Evolutionary conservation across 495 filamentous ascomycete species (phyloP).

Genomic region (Penicillium antarcticum): DNA sequence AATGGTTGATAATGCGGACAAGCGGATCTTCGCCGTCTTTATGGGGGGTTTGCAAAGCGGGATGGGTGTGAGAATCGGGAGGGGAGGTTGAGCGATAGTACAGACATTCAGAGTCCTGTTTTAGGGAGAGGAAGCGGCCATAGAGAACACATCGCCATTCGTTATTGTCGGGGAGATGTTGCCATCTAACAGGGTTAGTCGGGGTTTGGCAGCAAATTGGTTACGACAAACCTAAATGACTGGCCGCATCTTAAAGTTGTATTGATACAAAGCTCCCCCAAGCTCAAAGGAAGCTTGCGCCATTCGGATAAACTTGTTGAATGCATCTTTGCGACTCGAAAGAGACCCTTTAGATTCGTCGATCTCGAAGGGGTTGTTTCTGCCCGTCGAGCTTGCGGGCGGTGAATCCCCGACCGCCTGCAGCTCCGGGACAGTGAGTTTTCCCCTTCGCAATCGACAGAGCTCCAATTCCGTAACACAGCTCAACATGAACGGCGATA

Average conservation of each 20-base stretch:
- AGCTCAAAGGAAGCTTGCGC: constrained; percentile 74
- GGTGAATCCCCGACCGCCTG: constrained; percentile 21
- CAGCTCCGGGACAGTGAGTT: constrained; percentile 20
- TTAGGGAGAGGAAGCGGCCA: constrained; percentile 78
- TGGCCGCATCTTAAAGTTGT: constrained; percentile 90
- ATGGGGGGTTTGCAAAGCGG: constrained; percentile 2
- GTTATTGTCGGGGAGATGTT: constrained; percentile 62
- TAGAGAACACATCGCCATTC: constrained; percentile 91
- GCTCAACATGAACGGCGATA: constrained; percentile 81
- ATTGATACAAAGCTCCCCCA: constrained; percentile 83
- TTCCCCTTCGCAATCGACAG: constrained; percentile 25
- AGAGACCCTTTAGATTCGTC: neutral
- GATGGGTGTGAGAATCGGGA: neutral
- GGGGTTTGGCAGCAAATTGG: neutral
- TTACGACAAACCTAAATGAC: constrained; percentile 62
- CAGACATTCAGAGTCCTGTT: constrained; percentile 74
- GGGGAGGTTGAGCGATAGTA: constrained; percentile 62
- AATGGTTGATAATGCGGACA: constrained; percentile 64
- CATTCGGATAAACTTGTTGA: constrained; percentile 55
- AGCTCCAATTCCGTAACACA: constrained; percentile 17
- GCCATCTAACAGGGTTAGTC: constrained; percentile 61
- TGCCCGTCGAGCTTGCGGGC: constrained; percentile 12
- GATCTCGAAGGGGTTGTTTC: constrained; percentile 22
- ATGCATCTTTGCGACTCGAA: constrained; percentile 19
- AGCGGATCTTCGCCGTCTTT: constrained; percentile 54